Percentiles rank a stretch among this genome's conserved stretches.
phyloP scores from a whole-genome alignment of 805 yeast species.

The Wickerhamiella sorbophila region DNA sequence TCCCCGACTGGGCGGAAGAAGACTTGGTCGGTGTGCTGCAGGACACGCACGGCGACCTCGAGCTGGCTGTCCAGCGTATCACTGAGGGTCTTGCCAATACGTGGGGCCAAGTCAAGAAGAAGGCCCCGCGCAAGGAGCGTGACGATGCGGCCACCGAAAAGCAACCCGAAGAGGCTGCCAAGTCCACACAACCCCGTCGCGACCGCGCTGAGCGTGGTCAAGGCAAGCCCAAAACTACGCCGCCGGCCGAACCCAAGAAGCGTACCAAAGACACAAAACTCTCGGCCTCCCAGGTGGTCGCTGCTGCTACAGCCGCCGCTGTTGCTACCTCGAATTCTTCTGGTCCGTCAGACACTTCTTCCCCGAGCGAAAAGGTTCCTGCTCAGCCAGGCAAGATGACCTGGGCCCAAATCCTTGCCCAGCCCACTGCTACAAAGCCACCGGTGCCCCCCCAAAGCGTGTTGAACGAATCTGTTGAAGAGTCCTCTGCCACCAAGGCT shows the following conservation, averaged over 20 bases:
- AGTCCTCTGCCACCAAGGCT: conserved; percentile 12
- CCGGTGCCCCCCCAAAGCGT: conserved; percentile 1
- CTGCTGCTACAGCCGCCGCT: conserved; percentile 12
- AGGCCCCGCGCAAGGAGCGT: conserved; percentile 35
- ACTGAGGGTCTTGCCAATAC: conserved; percentile 78
- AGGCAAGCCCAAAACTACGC: background rate
- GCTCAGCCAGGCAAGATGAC: conserved; percentile 10
- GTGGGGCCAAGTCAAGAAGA: conserved; percentile 71
- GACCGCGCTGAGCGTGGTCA: conserved; percentile 1
- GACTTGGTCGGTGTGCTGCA: conserved; percentile 63
- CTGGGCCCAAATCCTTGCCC: conserved; percentile 15
- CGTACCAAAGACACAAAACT: conserved; percentile 8
- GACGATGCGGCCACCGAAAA: conserved; percentile 22
- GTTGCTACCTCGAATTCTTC: conserved; percentile 14
- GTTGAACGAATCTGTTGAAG: conserved; percentile 10
- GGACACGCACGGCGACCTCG: conserved; percentile 61
- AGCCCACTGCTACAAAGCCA: conserved; percentile 3
- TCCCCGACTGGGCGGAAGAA: conserved; percentile 87
- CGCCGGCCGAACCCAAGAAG: conserved; percentile 14
- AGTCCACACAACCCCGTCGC: conserved; percentile 1
- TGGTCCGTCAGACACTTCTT: conserved; percentile 6
- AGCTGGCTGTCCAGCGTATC: conserved; percentile 70
- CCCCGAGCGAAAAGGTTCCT: conserved; percentile 2
- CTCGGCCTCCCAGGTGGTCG: conserved; percentile 3
- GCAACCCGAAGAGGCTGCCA: conserved; percentile 1